A percentile compares a stretch with the other conserved stretches of the same genome.
Conservation (phyloP, 2,329 filamentous ascomycete species). For the Clonostachys solani region DNA sequence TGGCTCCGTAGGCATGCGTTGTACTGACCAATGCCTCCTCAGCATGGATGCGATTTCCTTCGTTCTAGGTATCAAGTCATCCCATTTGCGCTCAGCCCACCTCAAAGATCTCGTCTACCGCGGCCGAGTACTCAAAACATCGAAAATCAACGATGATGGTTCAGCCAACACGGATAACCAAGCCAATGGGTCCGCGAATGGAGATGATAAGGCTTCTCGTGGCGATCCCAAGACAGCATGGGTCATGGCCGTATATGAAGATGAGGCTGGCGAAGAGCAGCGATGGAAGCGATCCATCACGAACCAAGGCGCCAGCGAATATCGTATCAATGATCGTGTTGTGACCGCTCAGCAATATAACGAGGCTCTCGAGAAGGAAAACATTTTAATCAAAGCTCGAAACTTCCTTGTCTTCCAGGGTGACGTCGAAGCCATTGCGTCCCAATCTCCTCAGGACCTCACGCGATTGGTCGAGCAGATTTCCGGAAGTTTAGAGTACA, state of each 20-base stretch:
- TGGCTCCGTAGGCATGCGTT: conserved; percentile 1
- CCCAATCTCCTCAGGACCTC: conserved; percentile 89
- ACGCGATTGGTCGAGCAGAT: conserved; percentile 96
- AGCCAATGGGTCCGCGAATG: conserved; percentile 55
- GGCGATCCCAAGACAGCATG: conserved; percentile 90
- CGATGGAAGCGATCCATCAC: conserved; percentile 96
- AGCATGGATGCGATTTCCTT: conserved; percentile 99
- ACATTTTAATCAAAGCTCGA: conserved; percentile 94
- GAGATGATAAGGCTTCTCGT: conserved; percentile 61
- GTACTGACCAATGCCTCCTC: conserved; percentile 4
- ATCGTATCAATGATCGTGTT: conserved; percentile 89
- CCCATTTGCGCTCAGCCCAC: conserved; percentile 91
- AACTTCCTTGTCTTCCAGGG: conserved; percentile 99
- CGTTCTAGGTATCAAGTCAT: conserved; percentile 96
- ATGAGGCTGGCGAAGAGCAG: conserved; percentile 92
- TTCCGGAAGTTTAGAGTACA: conserved; percentile 91
- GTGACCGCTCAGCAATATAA: conserved; percentile 94
- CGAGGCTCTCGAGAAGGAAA: conserved; percentile 84
- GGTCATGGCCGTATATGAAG: conserved; percentile 99
- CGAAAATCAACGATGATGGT: conserved; percentile 88
- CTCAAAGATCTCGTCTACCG: conserved; percentile 95
- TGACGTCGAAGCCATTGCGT: conserved; percentile 94
- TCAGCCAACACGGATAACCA: conserved; percentile 63
- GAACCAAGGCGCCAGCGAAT: conserved; percentile 82
- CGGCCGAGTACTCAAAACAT: conserved; percentile 85